Evolutionary conservation across 305 asterid species (phyloP), one percentile per base, ranked within the genome.

Genomic region (Fraxinus angustifolia): DNA sequence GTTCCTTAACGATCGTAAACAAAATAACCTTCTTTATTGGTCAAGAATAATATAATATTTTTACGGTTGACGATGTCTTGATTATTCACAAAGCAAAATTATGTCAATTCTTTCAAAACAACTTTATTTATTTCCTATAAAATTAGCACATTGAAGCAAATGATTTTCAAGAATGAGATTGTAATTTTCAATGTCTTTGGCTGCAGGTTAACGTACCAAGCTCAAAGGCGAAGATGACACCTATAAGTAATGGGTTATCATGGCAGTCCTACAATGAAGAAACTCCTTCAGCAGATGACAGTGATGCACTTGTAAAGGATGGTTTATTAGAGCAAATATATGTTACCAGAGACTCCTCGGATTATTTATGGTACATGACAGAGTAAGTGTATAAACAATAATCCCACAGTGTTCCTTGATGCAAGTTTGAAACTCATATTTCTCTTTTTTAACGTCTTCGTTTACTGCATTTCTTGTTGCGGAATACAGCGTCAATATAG

Each of bases 361-460:
- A 95, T 85, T 94, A 95, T 87, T 80, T 95, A 75, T 95, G 98
- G 99, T 95, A 95, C 89, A 88, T 95, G 80, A 92, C 95, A 80
- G 86, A 90, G 98, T 94, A 87, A 88, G 98, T 81, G 73, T 81
- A 60, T 68, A 34, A 35, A 34, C 36, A 26, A 26, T 35, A 73
- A 4, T 23, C 33, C 40, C 23, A 31, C 34, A 33, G 50, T 10
- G 26, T 50, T 67, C 53, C 23, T 17, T 75, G 45, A 4, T 33
- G 21, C 34, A 42, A 62, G 0, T 36, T 40, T 21, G 3, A 58
- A 58, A 65, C 0, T 73, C 58, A 23, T 73, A 45, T 38, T 71
- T 67, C 16, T 58, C 38, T 40, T 79, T 72, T 62, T 60, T n/a
- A 16, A 35, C 71, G 10, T 45, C 33, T 75, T 45, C 12, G 3